These are phyloP conservation scores for Diaporthe helianthi DNA, from an alignment of 2,329 filamentous ascomycete genomes.

Conservation along the genomic window DNA sequence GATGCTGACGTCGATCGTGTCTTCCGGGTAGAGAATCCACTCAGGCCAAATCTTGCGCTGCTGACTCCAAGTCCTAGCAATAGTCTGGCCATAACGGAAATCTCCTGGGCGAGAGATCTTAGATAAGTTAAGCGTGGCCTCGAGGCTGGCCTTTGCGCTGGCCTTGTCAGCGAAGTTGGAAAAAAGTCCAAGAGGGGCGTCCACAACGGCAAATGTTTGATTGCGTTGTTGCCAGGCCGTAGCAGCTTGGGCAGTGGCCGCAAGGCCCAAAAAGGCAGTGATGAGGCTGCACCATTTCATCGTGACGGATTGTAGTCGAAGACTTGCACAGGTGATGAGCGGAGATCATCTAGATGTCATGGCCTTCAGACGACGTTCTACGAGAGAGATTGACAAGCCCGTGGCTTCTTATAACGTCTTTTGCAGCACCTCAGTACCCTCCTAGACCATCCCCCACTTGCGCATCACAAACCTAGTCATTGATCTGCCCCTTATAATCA, in stretches of 20 bases:
- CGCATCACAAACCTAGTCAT: too few relatives aligned
- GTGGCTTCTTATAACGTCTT: background rate
- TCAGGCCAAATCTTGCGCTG: constrained; percentile 31
- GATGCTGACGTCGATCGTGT: constrained; percentile 22
- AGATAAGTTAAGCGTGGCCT: constrained; percentile 11
- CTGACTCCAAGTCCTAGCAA: constrained; percentile 28
- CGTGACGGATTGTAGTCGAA: background rate
- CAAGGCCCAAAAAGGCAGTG: background rate
- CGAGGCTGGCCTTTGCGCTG: constrained; percentile 3
- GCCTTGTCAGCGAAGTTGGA: constrained; percentile 24
- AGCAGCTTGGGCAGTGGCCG: constrained; percentile 2
- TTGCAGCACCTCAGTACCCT: background rate
- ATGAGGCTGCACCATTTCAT: constrained; percentile 15
- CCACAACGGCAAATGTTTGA: constrained; percentile 13
- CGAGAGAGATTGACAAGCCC: background rate
- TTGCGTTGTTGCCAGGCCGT: constrained; percentile 28
- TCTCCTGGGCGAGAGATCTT: constrained; percentile 23
- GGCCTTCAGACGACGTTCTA: background rate
- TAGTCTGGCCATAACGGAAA: constrained; percentile 25
- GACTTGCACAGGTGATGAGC: background rate
- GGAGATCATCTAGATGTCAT: background rate
- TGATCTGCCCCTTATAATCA: too few relatives aligned
- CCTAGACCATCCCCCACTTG: too few relatives aligned
- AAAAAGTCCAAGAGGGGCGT: constrained; percentile 3
- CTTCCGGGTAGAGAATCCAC: constrained; percentile 27